phyloP scores from a whole-genome alignment of 2,329 filamentous ascomycete species.

The Aspergillus bombycis region DNA sequence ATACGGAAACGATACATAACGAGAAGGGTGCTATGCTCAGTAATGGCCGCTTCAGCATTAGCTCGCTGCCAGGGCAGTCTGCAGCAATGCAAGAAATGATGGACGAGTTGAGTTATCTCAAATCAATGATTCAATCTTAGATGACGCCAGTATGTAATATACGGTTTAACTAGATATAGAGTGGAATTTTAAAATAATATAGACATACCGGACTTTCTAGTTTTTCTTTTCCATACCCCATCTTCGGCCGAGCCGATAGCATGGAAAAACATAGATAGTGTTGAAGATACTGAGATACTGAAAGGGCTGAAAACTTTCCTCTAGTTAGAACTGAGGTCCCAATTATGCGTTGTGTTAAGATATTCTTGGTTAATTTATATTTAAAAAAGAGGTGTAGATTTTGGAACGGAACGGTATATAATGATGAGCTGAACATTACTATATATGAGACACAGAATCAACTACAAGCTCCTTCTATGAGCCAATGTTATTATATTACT shows the following conservation, averaged over 20 bases:
- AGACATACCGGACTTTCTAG: neutral
- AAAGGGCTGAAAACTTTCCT: neutral
- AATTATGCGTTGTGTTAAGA: neutral
- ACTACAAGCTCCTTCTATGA: too few relatives aligned
- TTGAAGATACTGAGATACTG: neutral
- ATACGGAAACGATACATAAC: neutral
- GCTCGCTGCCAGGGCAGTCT: conserved; percentile 31
- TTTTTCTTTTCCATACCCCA: neutral
- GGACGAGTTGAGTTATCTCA: conserved; percentile 56
- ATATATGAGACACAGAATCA: neutral
- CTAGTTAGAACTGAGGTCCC: neutral
- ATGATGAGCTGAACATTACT: neutral
- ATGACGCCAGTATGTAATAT: conserved; percentile 18
- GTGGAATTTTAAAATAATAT: neutral
- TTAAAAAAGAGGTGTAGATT: neutral
- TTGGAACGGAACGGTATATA: neutral
- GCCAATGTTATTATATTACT: too few relatives aligned
- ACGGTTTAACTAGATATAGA: neutral
- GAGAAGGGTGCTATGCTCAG: conserved; percentile 5
- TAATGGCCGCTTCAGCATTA: conserved; percentile 19
- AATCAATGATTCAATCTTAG: conserved; percentile 48
- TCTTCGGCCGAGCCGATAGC: neutral
- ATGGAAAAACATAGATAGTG: neutral
- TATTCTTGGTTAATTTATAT: too few relatives aligned
- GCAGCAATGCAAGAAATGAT: conserved; percentile 53